Percentiles rank a stretch among this genome's conserved stretches.
These are phyloP conservation scores for Avena atlantica DNA, from an alignment of 176 grass and related monocot genomes.

Conservation along the genomic window DNA sequence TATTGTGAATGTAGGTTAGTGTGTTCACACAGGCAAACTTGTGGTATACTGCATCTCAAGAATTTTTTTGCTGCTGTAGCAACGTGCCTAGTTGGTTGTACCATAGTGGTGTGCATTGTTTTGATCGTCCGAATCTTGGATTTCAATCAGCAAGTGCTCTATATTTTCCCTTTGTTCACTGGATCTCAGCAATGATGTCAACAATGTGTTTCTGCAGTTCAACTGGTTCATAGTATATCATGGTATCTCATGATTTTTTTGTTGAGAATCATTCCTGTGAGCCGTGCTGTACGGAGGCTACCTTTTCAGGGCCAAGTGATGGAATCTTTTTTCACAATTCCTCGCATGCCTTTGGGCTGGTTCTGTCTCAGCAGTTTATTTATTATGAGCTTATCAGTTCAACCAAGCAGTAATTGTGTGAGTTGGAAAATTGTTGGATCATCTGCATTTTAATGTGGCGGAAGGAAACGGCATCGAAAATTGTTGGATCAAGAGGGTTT, in stretches of 20 bases:
- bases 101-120: slow-evolving; percentile 22
- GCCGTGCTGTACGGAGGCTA: slow-evolving; percentile 33
- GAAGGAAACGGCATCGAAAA: slow-evolving; percentile 14
- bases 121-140: slow-evolving; percentile 15
- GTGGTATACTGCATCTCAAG: slow-evolving; percentile 21
- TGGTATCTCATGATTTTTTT: slow-evolving; percentile 33
- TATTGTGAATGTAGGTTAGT: slow-evolving; percentile 46
- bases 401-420: slow-evolving; percentile 38
- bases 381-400: slow-evolving; percentile 22
- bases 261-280: slow-evolving; percentile 18
- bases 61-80: slow-evolving; percentile 40
- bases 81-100: slow-evolving; percentile 16
- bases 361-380: slow-evolving; percentile 27
- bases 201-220: slow-evolving; percentile 4
- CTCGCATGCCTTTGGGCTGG: slow-evolving; percentile 29
- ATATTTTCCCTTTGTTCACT: slow-evolving; percentile 16
- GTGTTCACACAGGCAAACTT: slow-evolving; percentile 34
- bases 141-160: slow-evolving; percentile 30
- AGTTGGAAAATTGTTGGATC: slow-evolving; percentile 30
- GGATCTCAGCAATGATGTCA: background rate
- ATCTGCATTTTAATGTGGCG: slow-evolving; percentile 25
- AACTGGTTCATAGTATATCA: slow-evolving; percentile 36
- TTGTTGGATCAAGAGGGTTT: slow-evolving; percentile 29
- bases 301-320: slow-evolving; percentile 35
- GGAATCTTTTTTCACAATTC: slow-evolving; percentile 32